phyloP scores from a whole-genome alignment of 164 flowering plant genomes.

The Umbellularia californica region DNA sequence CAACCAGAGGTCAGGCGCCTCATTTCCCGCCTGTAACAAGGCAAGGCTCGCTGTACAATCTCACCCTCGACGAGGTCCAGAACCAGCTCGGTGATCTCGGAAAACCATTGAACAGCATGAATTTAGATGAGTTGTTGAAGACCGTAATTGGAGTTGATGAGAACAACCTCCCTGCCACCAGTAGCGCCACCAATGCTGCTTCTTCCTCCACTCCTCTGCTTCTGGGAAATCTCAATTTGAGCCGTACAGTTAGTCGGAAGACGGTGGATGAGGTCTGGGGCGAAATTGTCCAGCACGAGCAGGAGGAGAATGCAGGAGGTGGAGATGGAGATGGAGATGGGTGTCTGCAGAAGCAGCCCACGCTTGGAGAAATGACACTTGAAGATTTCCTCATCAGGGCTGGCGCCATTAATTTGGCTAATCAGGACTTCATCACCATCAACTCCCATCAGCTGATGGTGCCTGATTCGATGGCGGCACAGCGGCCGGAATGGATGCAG shows the following conservation, averaged over 20 bases:
- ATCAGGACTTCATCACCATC: constrained; percentile 3
- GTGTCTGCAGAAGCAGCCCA: constrained; percentile 11
- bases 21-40: constrained; percentile 16
- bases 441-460: constrained; percentile 18
- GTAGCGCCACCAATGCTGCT: constrained; percentile 4
- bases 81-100: constrained; percentile 24
- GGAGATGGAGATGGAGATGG: constrained; percentile 6
- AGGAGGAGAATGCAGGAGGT: background rate
- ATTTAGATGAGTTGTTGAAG: constrained; percentile 32
- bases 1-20: constrained; percentile 18
- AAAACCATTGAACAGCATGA: constrained; percentile 26
- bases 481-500: constrained; percentile 31
- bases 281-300: constrained; percentile 24
- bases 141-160: constrained; percentile 16
- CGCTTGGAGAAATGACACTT: constrained; percentile 23
- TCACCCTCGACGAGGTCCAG: constrained; percentile 26
- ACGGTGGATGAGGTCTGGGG: constrained; percentile 32
- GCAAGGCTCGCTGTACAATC: constrained; percentile 23
- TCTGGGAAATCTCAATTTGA: constrained; percentile 23
- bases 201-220: constrained; percentile 17
- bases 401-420: constrained; percentile 23
- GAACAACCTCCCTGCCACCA: constrained; percentile 6
- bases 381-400: constrained; percentile 34
- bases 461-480: constrained; percentile 24
- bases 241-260: constrained; percentile 19